Evolutionary conservation across 495 filamentous ascomycete species (phyloP), one percentile per base, ranked within the genome.

Genomic region (Aspergillus homomorphus): DNA sequence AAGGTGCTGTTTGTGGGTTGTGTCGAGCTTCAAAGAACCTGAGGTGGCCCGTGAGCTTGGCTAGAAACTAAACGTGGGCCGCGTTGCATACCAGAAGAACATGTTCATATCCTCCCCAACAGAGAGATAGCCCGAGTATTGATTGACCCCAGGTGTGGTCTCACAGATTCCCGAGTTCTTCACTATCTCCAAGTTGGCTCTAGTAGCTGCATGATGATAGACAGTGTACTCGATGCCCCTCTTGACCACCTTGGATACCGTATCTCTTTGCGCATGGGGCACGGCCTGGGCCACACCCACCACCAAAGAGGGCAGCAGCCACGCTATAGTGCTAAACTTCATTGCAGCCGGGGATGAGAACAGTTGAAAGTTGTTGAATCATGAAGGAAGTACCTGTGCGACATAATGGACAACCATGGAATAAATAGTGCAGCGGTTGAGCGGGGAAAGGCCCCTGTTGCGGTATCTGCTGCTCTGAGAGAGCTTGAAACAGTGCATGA

Each of bases 91-190:
- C 79, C 79, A 82, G 58, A 82, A 81, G 72, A 73, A 81, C 77
- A 82, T 81, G 64, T 82, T 82, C 75, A 80, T 76, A 51, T 80
- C 77, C 21, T 72, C 66, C 9, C 76, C 78, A 41, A 83, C 79
- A 0, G 76, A 76, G 4, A 85, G 57, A 60, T 85, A 85, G 5
- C 82, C 82, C 5, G 77, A 81, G 63, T 83, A 82, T 60, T 82
- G 79, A 43, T 81, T 83, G 1, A 83, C 80, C 3, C 78, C 77
- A 0, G 74, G 73, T 2, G 80, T 83, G 2, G 78, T 83, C 63
- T 83, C 79, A 57, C 80, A 83, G 53, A 83, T 81, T 6, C 78
- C 78, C 1, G 79, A 81, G 56, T 83, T 82, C n/a, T 74, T 79
- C 49, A 85, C 80, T 46, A 79, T 82, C 54, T 80, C 75, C 23